These are phyloP conservation scores for Isochrysis galbana DNA, from an alignment of 78 protist genomes.

Conservation along the genomic window DNA sequence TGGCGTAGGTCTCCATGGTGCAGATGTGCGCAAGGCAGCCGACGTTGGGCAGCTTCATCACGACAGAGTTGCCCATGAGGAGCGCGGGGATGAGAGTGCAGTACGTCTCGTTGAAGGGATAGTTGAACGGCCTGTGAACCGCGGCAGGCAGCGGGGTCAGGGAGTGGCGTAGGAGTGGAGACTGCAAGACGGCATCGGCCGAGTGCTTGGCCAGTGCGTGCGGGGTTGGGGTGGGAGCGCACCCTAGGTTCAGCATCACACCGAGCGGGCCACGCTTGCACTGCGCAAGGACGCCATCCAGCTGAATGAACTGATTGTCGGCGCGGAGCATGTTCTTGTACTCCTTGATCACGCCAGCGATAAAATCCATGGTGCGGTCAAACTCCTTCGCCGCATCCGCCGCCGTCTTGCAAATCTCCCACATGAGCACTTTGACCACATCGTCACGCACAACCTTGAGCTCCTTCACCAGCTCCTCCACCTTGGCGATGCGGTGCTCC, in stretches of 20 bases:
- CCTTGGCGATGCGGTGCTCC: constrained; percentile 8
- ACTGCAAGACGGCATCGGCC: no score
- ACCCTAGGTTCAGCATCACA: constrained; percentile 38
- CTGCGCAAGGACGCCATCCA: constrained; percentile 31
- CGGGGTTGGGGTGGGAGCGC: no score
- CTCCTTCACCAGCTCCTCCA: constrained; percentile 22
- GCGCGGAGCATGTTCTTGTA: not conserved
- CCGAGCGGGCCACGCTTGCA: constrained; percentile 45
- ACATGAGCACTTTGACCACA: constrained; percentile 36
- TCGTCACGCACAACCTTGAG: not conserved
- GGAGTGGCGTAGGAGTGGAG: no score
- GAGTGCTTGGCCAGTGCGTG: no score
- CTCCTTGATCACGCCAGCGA: not conserved
- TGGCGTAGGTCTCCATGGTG: constrained; percentile 25
- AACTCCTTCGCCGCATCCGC: constrained; percentile 49
- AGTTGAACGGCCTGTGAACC: constrained; percentile 66
- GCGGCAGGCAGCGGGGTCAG: no score
- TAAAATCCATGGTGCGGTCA: constrained; percentile 53
- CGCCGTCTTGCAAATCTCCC: constrained; percentile 54
- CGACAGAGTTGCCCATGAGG: constrained; percentile 48
- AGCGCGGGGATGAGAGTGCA: constrained; percentile 52
- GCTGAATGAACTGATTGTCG: not conserved
- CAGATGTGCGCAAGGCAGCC: constrained; percentile 20
- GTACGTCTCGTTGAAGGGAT: constrained; percentile 54
- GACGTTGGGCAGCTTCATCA: constrained; percentile 36